phyloP scores from a whole-genome alignment of 164 flowering plant genomes.

The Macadamia integrifolia region DNA sequence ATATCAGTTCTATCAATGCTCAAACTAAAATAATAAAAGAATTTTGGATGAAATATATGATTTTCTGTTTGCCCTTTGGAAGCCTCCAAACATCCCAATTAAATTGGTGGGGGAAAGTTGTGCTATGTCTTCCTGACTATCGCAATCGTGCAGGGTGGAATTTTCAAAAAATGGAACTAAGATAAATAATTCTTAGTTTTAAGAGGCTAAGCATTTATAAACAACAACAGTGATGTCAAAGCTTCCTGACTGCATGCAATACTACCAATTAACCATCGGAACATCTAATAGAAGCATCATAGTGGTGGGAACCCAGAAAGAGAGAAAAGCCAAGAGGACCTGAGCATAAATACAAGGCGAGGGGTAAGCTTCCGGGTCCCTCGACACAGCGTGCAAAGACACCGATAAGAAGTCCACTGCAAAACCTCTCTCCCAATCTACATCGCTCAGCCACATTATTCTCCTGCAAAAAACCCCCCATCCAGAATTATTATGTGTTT shows the following conservation, averaged over 20 bases:
- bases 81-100: too few relatives aligned
- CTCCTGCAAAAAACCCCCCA: conserved; percentile 34
- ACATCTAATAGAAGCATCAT: too few relatives aligned
- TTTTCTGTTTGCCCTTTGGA: not conserved
- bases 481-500: too few relatives aligned
- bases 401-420: conserved; percentile 78
- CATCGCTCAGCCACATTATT: conserved; percentile 82
- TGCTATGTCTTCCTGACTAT: not conserved
- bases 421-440: conserved; percentile 59
- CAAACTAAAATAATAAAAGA: too few relatives aligned
- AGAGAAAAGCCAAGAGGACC: conserved; percentile 27
- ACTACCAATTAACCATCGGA: too few relatives aligned
- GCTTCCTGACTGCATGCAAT: too few relatives aligned
- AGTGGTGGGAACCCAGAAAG: not conserved
- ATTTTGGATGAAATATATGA: not conserved
- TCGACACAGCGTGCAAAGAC: conserved; percentile 84
- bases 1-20: too few relatives aligned
- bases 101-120: too few relatives aligned
- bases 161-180: too few relatives aligned
- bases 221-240: not conserved
- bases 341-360: conserved; percentile 89
- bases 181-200: too few relatives aligned
- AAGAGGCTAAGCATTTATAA: too few relatives aligned
- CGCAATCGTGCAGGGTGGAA: not conserved
- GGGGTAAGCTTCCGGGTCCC: conserved; percentile 76